Evolutionary conservation across 2,329 filamentous ascomycete species (phyloP), one percentile per base, ranked within the genome.

Genomic region (Diaporthe sp.): DNA sequence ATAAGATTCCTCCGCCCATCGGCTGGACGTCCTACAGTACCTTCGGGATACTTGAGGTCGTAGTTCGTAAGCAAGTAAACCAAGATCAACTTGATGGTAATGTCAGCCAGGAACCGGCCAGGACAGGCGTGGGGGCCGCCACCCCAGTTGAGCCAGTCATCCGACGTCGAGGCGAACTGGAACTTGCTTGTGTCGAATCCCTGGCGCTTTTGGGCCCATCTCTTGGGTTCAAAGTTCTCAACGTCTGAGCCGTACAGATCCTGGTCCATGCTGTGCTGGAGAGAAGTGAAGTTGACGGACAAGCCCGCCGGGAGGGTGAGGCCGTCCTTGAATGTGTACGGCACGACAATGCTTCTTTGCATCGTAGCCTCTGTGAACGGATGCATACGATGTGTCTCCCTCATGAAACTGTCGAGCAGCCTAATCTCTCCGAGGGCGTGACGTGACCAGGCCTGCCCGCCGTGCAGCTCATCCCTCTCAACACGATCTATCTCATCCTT

Each of bases 101-200:
- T 37, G 37, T 71, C 67, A 4, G 51, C 67, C n/a, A 71, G 34
- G 37, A 71, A 57, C 9, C 67, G 67, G 46, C 79, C 77, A 19
- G 79, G 79, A 19, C 79, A 80, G 17, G 77, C 78, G 46, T 80
- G 79, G 8, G 74, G 77, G 0, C 79, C 79, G 1, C 71, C 71
- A n/a, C 79, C 79, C 79, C 77, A 80, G 13, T 76, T 74, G 19
- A 80, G 73, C 60, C 74, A 75, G 65, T 80, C 79, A 61, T 79
- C 78, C 39, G 78, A 73, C 39, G 75, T 75, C 10, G 78, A 79
- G 12, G 79, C 77, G 42, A 80, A 80, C 39, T 80, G 77, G 55
- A 77, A 80, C 57, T 79, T 79, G 78, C 74, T 79, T 12, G 76
- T 75, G 42, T 78, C 76, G 62, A 74, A 72, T 15, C 37, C n/a